phyloP scores from a whole-genome alignment of 345 rosid genomes.

The Turnera subulata region DNA sequence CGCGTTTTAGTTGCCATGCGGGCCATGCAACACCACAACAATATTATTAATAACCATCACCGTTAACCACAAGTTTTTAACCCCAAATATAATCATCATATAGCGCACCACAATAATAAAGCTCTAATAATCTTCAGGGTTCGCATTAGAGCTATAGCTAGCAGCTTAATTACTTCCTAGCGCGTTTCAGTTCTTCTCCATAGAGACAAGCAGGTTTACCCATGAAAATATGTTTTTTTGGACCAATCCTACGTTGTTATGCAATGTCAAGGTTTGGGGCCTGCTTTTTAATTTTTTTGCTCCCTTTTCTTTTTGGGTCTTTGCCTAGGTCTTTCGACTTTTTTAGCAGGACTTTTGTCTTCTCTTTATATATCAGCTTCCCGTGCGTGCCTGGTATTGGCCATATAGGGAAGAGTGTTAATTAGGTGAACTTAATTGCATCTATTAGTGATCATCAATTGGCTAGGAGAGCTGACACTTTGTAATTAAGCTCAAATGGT shows the following conservation, averaged over 20 bases:
- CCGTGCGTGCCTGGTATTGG: too few species aligned
- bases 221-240: background rate
- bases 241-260: conserved; percentile 13
- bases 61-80: too few species aligned
- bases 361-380: too few species aligned
- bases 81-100: background rate
- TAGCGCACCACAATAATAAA: background rate
- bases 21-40: conserved; percentile 4
- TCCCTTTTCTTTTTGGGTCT: background rate
- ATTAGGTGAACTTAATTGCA: too few species aligned
- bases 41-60: background rate
- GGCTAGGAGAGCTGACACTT: too few species aligned
- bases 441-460: too few species aligned
- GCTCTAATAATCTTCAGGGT: conserved; percentile 17
- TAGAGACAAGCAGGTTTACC: background rate
- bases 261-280: conserved; percentile 13
- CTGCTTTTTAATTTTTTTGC: background rate
- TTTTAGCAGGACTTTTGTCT: too few species aligned
- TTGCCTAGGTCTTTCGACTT: background rate
- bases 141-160: too few species aligned
- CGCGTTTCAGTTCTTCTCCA: too few species aligned
- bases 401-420: too few species aligned
- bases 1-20: conserved; percentile 39
- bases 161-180: too few species aligned
- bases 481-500: background rate